phyloP scores from a whole-genome alignment of 768 basidiomycete genomes.

The Amanita jacksonii region DNA sequence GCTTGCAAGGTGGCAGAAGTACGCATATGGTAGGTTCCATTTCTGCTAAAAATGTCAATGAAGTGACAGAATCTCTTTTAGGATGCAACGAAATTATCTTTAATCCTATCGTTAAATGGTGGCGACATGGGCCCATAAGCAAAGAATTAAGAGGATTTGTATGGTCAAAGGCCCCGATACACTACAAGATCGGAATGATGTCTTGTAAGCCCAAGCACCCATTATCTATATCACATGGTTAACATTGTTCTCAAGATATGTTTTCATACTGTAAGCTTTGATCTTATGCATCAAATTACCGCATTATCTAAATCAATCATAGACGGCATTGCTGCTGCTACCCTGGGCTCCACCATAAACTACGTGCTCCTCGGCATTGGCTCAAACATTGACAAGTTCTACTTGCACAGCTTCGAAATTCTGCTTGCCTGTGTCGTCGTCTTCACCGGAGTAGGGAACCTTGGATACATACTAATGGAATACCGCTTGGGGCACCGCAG shows the following conservation, averaged over 20 bases:
- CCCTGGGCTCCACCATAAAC: conserved; percentile 58
- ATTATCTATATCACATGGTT: too few relatives aligned
- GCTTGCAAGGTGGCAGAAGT: conserved; percentile 85
- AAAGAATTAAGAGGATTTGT: conserved; percentile 62
- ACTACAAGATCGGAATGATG: conserved; percentile 80
- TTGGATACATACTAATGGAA: conserved; percentile 66
- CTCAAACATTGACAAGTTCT: conserved; percentile 61
- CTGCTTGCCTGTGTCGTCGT: conserved; percentile 69
- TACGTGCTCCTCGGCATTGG: conserved; percentile 67
- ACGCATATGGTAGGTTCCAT: conserved; percentile 35
- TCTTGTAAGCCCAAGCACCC: too few relatives aligned
- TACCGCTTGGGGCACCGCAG: conserved; percentile 62
- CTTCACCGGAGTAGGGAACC: conserved; percentile 69
- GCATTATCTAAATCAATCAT: conserved; percentile 8
- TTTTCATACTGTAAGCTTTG: conserved; percentile 33
- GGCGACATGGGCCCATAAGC: conserved; percentile 69
- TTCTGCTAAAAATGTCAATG: neutral
- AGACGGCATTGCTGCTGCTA: conserved; percentile 62
- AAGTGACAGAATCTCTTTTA: conserved; percentile 14
- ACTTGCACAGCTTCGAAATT: conserved; percentile 75
- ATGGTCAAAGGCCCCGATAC: conserved; percentile 67
- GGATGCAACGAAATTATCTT: conserved; percentile 75
- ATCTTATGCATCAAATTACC: conserved; percentile 7
- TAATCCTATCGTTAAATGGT: conserved; percentile 75
- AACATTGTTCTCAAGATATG: too few relatives aligned